Evolutionary conservation across 352 stramenopile species (phyloP).

Genomic region (Thalassiosira allenii): DNA sequence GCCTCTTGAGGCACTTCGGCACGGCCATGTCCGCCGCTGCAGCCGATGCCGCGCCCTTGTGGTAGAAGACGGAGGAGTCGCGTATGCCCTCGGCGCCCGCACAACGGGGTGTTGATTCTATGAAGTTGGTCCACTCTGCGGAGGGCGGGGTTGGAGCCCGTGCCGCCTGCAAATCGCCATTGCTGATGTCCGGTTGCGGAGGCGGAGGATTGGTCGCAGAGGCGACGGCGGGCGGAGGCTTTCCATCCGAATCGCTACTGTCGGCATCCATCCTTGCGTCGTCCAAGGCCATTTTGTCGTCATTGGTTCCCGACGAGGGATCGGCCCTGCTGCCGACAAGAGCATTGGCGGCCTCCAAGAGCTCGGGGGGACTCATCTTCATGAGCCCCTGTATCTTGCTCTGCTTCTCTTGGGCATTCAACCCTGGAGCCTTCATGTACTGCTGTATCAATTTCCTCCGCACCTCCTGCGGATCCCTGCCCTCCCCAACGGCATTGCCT

Average conservation of each 20-base stretch:
- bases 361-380: neutral
- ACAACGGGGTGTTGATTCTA: conserved; percentile 29
- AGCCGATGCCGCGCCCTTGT: neutral
- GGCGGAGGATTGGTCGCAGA: no score
- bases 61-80: conserved; percentile 31
- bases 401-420: neutral
- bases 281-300: neutral
- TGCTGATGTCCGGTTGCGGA: no score
- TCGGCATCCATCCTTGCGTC: neutral
- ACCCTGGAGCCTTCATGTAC: neutral
- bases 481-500: neutral
- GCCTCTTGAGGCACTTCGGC: conserved; percentile 40
- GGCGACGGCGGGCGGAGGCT: neutral
- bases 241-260: neutral
- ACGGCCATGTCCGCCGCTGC: neutral
- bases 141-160: neutral
- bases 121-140: conserved; percentile 21
- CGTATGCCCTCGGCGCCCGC: conserved; percentile 35
- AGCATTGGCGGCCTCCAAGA: neutral
- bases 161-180: neutral
- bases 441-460: neutral
- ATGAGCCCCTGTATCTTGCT: neutral
- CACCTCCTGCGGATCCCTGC: neutral
- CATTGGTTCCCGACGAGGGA: neutral
- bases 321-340: neutral